A percentile compares a stretch with the other conserved stretches of the same genome.
Evolutionary conservation across 176 grass and related monocot genomes (phyloP).

Genomic region (Cymbopogon citratus): DNA sequence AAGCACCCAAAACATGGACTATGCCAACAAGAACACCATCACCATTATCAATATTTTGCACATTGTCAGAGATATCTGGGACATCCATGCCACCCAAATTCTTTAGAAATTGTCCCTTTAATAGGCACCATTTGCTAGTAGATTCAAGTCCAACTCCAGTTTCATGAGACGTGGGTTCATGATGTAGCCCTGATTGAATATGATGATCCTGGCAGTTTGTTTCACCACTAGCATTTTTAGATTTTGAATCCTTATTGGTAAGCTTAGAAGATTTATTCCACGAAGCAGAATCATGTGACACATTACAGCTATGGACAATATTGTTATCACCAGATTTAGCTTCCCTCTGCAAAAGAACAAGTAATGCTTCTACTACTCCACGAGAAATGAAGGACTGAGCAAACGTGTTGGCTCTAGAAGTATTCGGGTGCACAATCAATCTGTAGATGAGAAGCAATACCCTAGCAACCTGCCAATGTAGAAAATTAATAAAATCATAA

Average conservation of each 20-base stretch:
- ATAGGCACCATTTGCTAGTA: conserved; percentile 48
- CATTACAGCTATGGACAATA: conserved; percentile 42
- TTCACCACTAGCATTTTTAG: conserved; percentile 34
- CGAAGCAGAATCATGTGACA: conserved; percentile 8
- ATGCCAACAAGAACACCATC: conserved; percentile 96
- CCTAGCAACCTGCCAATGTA: conserved; percentile 84
- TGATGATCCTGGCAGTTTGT: conserved; percentile 30
- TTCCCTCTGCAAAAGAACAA: conserved; percentile 88
- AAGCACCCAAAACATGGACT: conserved; percentile 83
- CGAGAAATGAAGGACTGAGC: conserved; percentile 83
- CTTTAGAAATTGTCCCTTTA: conserved; percentile 68
- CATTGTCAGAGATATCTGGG: conserved; percentile 79
- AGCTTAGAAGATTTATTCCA: conserved; percentile 45
- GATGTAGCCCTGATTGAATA: conserved; percentile 41
- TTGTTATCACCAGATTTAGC: conserved; percentile 72
- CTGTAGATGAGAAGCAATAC: conserved; percentile 96
- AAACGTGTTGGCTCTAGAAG: conserved; percentile 81
- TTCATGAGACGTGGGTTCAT: conserved; percentile 35
- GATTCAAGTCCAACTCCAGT: conserved; percentile 29
- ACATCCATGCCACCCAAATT: conserved; percentile 78
- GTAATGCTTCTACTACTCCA: conserved; percentile 88
- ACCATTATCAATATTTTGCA: conserved; percentile 74
- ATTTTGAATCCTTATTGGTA: conserved; percentile 9
- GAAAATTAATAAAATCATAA: conserved; percentile 22
- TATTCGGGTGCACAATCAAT: conserved; percentile 85